phyloP scores from a whole-genome alignment of 2,329 filamentous ascomycete species.

The Lasiodiplodia sp. region DNA sequence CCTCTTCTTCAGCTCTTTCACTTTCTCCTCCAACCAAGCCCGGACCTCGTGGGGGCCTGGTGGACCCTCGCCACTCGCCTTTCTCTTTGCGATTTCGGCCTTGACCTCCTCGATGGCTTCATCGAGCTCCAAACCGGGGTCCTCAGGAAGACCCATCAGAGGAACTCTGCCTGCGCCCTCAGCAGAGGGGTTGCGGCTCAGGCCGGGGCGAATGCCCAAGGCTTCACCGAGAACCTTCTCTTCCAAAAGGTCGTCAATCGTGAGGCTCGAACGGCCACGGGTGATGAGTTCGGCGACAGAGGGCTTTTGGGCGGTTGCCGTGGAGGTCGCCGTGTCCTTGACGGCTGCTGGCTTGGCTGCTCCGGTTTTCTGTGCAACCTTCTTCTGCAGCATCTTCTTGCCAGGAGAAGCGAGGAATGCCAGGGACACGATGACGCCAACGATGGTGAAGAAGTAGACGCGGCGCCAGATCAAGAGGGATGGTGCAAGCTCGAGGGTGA shows the following conservation, averaged over 20 bases:
- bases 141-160: conserved; percentile 65
- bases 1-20: conserved; percentile 33
- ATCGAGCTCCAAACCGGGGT: conserved; percentile 76
- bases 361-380: conserved; percentile 37
- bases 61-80: conserved; percentile 50
- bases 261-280: conserved; percentile 1
- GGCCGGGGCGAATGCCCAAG: conserved; percentile 13
- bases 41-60: conserved; percentile 46
- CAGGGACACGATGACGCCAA: conserved; percentile 70
- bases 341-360: conserved; percentile 41
- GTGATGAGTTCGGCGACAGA: not conserved
- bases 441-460: conserved; percentile 86
- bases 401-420: conserved; percentile 82
- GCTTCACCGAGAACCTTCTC: conserved; percentile 29
- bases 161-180: conserved; percentile 35
- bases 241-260: conserved; percentile 24
- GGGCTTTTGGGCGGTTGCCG: conserved; percentile 38
- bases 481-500: conserved; percentile 75
- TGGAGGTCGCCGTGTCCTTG: conserved; percentile 39
- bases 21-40: conserved; percentile 46
- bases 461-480: conserved; percentile 80
- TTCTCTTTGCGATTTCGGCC: conserved; percentile 71
- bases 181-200: conserved; percentile 22
- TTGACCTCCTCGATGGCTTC: conserved; percentile 79
- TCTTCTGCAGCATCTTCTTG: conserved; percentile 59